Evolutionary conservation across 202 grass and related monocot species (phyloP).

Genomic region (Musa balbisiana): DNA sequence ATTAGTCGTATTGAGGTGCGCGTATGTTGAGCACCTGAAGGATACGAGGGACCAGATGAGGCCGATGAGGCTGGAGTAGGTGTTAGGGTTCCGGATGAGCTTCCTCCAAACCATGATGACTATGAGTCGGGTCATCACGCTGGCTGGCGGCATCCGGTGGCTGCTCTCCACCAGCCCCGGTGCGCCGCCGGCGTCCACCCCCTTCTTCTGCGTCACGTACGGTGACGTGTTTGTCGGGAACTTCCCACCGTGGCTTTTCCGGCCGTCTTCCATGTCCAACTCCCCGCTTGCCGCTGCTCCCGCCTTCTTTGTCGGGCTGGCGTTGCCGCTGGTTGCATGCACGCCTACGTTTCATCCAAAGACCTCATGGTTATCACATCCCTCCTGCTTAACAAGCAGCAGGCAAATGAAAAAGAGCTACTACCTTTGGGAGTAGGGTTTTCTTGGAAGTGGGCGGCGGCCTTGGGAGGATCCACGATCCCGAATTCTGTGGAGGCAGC

Average conservation of each 20-base stretch:
- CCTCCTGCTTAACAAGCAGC: not conserved
- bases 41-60: slow-evolving; percentile 88
- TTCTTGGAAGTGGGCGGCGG: slow-evolving; percentile 23
- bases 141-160: slow-evolving; percentile 90
- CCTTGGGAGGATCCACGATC: not conserved
- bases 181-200: slow-evolving; percentile 16
- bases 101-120: slow-evolving; percentile 99
- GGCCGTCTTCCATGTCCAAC: slow-evolving; percentile 67
- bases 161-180: slow-evolving; percentile 59
- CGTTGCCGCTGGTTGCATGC: slow-evolving; percentile 40
- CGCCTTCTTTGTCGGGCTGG: slow-evolving; percentile 50
- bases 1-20: too few relatives aligned
- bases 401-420: too few relatives aligned
- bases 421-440: slow-evolving; percentile 68
- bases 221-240: slow-evolving; percentile 74
- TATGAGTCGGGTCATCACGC: slow-evolving; percentile 96
- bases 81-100: slow-evolving; percentile 98
- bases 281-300: slow-evolving; percentile 21
- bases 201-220: slow-evolving; percentile 66
- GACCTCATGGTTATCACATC: not conserved
- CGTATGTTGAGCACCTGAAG: slow-evolving; percentile 42
- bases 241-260: slow-evolving; percentile 55
- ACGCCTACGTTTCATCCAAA: not conserved
- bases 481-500: slow-evolving; percentile 78
- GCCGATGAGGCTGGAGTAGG: slow-evolving; percentile 92